Conservation (phyloP, 2,329 filamentous ascomycete genomes). For the Chrysoporthe puriensis region DNA sequence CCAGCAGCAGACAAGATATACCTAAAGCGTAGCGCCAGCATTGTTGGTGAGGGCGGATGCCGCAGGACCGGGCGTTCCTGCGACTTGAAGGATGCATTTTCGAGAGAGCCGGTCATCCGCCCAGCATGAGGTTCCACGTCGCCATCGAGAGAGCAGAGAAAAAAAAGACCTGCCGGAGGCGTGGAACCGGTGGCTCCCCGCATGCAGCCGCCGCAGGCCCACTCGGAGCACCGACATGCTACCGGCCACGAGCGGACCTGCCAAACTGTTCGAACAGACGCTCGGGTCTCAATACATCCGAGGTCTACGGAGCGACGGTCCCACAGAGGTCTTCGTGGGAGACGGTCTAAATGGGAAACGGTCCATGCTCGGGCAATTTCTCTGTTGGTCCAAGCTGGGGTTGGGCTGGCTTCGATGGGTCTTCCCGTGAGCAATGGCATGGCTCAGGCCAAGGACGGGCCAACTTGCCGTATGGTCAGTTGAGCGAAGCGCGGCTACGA, state of each 20-base stretch:
- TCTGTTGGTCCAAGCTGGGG: constrained; percentile 32
- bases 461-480: background rate
- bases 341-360: background rate
- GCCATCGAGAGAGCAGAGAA: background rate
- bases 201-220: constrained; percentile 25
- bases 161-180: background rate
- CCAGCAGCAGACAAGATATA: background rate
- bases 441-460: background rate
- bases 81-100: background rate
- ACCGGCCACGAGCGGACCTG: constrained; percentile 30
- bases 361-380: background rate
- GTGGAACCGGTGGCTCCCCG: constrained; percentile 5
- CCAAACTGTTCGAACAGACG: constrained; percentile 22
- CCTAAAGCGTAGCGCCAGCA: background rate
- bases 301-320: constrained; percentile 28
- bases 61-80: background rate
- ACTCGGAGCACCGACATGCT: constrained; percentile 29
- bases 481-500: background rate
- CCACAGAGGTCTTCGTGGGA: constrained; percentile 29
- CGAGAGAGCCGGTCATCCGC: background rate
- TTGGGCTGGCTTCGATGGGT: constrained; percentile 30
- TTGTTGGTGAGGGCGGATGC: background rate
- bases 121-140: background rate
- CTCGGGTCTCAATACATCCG: constrained; percentile 28
- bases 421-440: background rate